Evolutionary conservation across 2,329 filamentous ascomycete genomes (phyloP), one percentile per base, ranked within the genome.

Genomic region (Botrytis squamosa): DNA sequence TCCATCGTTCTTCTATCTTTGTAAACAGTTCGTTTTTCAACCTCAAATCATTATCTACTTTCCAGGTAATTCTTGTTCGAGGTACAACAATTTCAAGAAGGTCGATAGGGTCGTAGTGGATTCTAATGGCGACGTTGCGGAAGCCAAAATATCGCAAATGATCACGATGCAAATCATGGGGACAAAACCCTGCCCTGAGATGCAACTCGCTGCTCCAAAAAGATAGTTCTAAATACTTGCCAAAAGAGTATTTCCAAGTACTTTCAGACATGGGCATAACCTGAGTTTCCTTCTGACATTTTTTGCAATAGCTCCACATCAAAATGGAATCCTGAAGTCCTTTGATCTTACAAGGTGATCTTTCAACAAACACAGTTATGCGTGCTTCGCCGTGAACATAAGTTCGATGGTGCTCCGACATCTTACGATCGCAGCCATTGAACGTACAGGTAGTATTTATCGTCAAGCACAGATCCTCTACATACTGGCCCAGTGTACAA

Each of bases 161-260:
- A 78, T 99, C 93, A 75, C 91, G 91, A 82, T 97, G 94, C 74
- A 98, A 91, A 80, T 99, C 95, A 81, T 99, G 96, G 25, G 93
- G 89, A 81, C 97, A 99, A 70, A 93, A 86, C 42, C 90, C 89
- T 64, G 91, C 90, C 77, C 88, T 90, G 78, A 91, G 90, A 80
- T 91, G 92, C 67, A 98, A 84, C 55, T 93, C 92, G 60, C 90
- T 92, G 80, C 95, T 95, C 95, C 95, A 99, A 82, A 98, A 98
- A 3, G 95, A 94, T 29, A 99, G 86, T 83, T 99, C 96, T n/a
- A 99, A 86, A 80, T 98, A 99, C 82, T 99, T 99, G 18, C 94
- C 96, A 80, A 99, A 97, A 0, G 96, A 99, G 82, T 99, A 99
- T 81, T 97, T 98, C 93, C 94, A 99, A 0, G 95, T 97, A 79